These are phyloP conservation scores for Colletotrichum tanaceti DNA, from an alignment of 2,329 filamentous ascomycete species.

Conservation along the genomic window DNA sequence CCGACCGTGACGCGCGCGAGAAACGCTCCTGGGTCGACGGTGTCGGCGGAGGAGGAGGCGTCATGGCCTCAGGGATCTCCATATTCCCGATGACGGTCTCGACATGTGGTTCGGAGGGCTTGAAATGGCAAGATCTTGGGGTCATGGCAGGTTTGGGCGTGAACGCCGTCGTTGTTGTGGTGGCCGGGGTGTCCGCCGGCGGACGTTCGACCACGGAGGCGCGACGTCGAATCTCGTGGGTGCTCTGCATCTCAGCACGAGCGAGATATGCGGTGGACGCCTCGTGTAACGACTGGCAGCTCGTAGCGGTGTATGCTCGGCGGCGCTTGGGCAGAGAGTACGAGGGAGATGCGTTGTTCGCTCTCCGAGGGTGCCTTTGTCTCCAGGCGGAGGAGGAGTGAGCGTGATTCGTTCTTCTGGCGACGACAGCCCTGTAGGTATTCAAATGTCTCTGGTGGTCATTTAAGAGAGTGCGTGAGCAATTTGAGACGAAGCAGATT, in stretches of 20 bases:
- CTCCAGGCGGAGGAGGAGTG: conserved; percentile 52
- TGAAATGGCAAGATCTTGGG: conserved; percentile 26
- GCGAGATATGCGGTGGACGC: conserved; percentile 44
- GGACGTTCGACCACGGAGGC: conserved; percentile 53
- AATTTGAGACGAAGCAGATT: conserved; percentile 61
- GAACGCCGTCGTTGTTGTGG: conserved; percentile 38
- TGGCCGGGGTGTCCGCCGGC: conserved; percentile 45
- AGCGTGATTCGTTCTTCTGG: conserved; percentile 54
- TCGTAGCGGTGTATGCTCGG: conserved; percentile 46
- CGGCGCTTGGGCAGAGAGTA: conserved; percentile 53
- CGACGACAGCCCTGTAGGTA: conserved; percentile 56
- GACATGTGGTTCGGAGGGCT: conserved; percentile 27
- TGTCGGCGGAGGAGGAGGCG: conserved; percentile 53
- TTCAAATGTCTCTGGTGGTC: conserved; percentile 56
- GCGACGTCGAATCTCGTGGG: conserved; percentile 55
- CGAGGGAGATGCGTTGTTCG: conserved; percentile 50
- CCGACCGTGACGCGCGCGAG: conserved; percentile 62
- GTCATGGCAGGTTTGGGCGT: conserved; percentile 28
- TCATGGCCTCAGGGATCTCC: conserved; percentile 40
- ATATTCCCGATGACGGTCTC: conserved; percentile 30
- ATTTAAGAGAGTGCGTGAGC: conserved; percentile 58
- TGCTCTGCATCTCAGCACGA: conserved; percentile 43
- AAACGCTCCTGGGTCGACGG: conserved; percentile 54
- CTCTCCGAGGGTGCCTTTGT: conserved; percentile 53
- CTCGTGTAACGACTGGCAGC: conserved; percentile 47